These are phyloP conservation scores for Botrytis sinoallii DNA, from an alignment of 2,329 filamentous ascomycete species.

Conservation along the genomic window DNA sequence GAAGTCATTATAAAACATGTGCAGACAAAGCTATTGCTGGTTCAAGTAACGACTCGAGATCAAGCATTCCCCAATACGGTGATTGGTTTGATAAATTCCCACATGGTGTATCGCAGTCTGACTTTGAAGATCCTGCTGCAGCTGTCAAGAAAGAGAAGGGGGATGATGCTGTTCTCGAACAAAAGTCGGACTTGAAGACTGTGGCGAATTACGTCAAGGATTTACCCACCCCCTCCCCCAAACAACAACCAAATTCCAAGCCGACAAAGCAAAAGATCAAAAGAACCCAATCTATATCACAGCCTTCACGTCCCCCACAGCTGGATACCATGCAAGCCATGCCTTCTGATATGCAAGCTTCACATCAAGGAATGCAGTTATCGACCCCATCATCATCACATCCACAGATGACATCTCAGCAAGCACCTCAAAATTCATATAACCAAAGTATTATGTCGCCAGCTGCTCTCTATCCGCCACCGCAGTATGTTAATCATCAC, in stretches of 20 bases:
- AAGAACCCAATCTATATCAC: constrained; percentile 39
- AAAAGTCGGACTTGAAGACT: constrained; percentile 86
- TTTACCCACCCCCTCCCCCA: constrained; percentile 52
- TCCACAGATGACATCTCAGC: constrained; percentile 19
- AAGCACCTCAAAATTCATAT: constrained; percentile 24
- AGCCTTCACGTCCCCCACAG: constrained; percentile 26
- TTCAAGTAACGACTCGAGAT: constrained; percentile 48
- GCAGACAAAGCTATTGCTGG: constrained; percentile 66
- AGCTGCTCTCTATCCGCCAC: constrained; percentile 32
- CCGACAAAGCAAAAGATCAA: constrained; percentile 41
- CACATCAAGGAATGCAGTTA: constrained; percentile 6
- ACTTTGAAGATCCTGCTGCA: constrained; percentile 73
- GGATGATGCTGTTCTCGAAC: constrained; percentile 83
- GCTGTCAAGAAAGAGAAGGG: constrained; percentile 70
- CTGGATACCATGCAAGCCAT: constrained; percentile 29
- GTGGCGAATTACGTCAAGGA: constrained; percentile 92
- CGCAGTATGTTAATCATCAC: constrained; percentile 43
- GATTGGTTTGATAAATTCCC: constrained; percentile 98
- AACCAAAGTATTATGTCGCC: constrained; percentile 33
- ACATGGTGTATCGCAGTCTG: constrained; percentile 79
- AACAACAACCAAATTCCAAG: constrained; percentile 29
- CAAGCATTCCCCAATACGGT: constrained; percentile 83
- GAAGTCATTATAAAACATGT: constrained; percentile 81
- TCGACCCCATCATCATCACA: constrained; percentile 13
- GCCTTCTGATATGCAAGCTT: constrained; percentile 25